Evolutionary conservation across 352 stramenopile genomes (phyloP).

Genomic region (Phytophthora capsici): DNA sequence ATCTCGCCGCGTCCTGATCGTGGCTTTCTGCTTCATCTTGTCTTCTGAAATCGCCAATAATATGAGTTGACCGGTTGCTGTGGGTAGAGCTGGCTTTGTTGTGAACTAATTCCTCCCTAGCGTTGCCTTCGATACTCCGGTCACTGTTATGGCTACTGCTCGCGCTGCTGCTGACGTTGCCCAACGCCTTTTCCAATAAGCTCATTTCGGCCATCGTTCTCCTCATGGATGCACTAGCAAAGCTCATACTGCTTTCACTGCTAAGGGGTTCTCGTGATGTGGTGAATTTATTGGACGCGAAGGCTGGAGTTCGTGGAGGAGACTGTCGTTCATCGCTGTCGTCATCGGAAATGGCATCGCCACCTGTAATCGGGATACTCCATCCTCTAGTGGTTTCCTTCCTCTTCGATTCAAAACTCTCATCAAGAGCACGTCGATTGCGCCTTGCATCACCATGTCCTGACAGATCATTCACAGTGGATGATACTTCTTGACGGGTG

Average conservation of each 20-base stretch:
- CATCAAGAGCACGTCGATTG: conserved; percentile 6
- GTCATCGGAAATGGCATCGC: conserved; percentile 2
- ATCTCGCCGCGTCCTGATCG: conserved; percentile 1
- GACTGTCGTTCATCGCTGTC: conserved; percentile 7
- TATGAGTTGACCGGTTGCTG: neutral
- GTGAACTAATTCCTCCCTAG: conserved; percentile 3
- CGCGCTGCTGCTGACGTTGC: conserved; percentile 68
- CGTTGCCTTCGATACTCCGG: conserved; percentile 4
- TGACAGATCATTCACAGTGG: neutral
- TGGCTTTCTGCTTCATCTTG: conserved; percentile 9
- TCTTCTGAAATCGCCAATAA: neutral
- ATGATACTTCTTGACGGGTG: conserved; percentile 4
- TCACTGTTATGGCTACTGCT: conserved; percentile 37
- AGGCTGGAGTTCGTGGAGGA: conserved; percentile 12
- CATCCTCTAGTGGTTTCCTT: conserved; percentile 13
- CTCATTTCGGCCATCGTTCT: conserved; percentile 71
- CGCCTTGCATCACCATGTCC: neutral
- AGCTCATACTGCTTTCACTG: conserved; percentile 53
- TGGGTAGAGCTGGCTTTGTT: conserved; percentile 7
- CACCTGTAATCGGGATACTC: conserved; percentile 14
- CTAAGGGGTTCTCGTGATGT: conserved; percentile 21
- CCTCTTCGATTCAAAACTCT: conserved; percentile 9
- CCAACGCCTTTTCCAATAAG: conserved; percentile 68
- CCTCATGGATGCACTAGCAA: conserved; percentile 46
- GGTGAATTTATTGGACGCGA: conserved; percentile 8